These are phyloP conservation scores for Aspergillus sp. DNA, from an alignment of 2,329 filamentous ascomycete species.

Conservation along the genomic window DNA sequence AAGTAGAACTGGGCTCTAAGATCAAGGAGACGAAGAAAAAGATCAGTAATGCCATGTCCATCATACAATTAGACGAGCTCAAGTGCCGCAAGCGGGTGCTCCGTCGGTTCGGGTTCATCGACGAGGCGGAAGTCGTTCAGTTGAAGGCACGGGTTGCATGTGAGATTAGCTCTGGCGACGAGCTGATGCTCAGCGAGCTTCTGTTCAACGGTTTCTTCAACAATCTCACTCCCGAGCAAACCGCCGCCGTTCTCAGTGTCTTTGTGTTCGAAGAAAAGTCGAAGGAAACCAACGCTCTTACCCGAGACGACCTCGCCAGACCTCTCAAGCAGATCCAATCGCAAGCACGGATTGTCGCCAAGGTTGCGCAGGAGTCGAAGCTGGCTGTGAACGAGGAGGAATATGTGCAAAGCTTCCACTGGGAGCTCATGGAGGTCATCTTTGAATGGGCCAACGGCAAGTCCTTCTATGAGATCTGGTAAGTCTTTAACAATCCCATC, in stretches of 20 bases:
- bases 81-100: constrained; percentile 94
- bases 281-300: constrained; percentile 60
- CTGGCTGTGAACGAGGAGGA: constrained; percentile 90
- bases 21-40: constrained; percentile 85
- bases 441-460: constrained; percentile 84
- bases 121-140: constrained; percentile 89
- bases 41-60: constrained; percentile 73
- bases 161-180: constrained; percentile 94
- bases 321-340: constrained; percentile 78
- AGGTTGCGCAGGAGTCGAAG: constrained; percentile 92
- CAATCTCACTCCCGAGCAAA: constrained; percentile 78
- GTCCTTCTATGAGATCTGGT: constrained; percentile 92
- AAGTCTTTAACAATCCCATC: constrained; percentile 36
- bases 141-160: constrained; percentile 95
- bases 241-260: constrained; percentile 76
- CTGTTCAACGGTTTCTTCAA: constrained; percentile 98
- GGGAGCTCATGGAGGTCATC: constrained; percentile 94
- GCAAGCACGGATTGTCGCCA: constrained; percentile 80
- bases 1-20: constrained; percentile 65
- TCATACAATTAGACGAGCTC: constrained; percentile 89
- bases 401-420: constrained; percentile 82
- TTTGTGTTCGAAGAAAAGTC: constrained; percentile 98
- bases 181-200: constrained; percentile 83
- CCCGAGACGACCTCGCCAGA: constrained; percentile 71
- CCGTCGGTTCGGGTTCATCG: constrained; percentile 88